These are phyloP conservation scores for Edaphochlamys debaryana DNA, from an alignment of 139 green algal genomes.

Conservation along the genomic window DNA sequence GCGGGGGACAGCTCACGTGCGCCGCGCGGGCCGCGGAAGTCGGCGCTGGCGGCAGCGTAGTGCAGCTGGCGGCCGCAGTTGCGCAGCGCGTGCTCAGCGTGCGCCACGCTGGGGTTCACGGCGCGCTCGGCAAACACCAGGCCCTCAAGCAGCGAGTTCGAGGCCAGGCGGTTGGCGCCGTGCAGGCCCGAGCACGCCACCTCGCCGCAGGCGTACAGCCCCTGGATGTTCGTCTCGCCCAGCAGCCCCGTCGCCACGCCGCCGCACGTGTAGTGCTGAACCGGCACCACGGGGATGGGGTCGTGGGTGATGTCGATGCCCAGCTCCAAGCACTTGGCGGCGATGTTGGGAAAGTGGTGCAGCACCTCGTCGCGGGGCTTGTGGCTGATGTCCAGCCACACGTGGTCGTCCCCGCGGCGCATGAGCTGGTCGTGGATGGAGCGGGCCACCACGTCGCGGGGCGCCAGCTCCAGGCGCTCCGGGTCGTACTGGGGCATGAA, in stretches of 20 bases:
- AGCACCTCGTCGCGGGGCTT: conserved; percentile 76
- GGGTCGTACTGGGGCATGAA: conserved; percentile 96
- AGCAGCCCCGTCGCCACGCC: conserved; percentile 90
- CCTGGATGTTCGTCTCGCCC: conserved; percentile 88
- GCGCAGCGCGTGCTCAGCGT: conserved; percentile 73
- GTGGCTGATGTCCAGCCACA: conserved; percentile 95
- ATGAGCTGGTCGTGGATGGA: conserved; percentile 92
- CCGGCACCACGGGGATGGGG: conserved; percentile 95
- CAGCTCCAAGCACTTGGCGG: conserved; percentile 68
- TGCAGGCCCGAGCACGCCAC: conserved; percentile 94
- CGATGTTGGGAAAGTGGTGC: conserved; percentile 96
- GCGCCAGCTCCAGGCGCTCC: conserved; percentile 90
- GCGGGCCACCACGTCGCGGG: conserved; percentile 94
- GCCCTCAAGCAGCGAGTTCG: conserved; percentile 96
- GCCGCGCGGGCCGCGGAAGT: conserved; percentile 49
- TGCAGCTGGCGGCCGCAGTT: conserved; percentile 61
- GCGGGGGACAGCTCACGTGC: conserved; percentile 6
- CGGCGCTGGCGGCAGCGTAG: conserved; percentile 54
- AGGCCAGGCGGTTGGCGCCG: conserved; percentile 96
- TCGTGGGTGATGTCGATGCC: conserved; percentile 95
- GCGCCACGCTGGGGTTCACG: conserved; percentile 76
- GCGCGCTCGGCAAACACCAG: conserved; percentile 95
- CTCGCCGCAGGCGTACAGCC: conserved; percentile 95
- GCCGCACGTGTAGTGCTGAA: conserved; percentile 98
- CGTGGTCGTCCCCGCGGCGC: conserved; percentile 71